A percentile compares a stretch with the other conserved stretches of the same genome.
These are phyloP conservation scores for Alloascoidea hylecoeti DNA, from an alignment of 805 yeast species.

Conservation along the genomic window DNA sequence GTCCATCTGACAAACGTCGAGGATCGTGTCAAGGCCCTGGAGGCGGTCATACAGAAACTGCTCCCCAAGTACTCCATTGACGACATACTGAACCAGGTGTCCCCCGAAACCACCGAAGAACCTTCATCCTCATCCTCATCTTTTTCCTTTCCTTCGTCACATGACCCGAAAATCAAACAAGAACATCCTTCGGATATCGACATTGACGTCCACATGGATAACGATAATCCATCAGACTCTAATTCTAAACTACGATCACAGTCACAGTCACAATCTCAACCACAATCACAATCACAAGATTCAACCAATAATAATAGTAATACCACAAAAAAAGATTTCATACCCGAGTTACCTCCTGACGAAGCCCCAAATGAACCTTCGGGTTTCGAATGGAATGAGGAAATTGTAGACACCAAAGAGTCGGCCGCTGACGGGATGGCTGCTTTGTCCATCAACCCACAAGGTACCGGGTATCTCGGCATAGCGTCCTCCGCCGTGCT, in stretches of 20 bases:
- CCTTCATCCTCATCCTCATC: too few relatives aligned
- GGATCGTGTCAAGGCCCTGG: constrained; percentile 32
- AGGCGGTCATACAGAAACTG: constrained; percentile 25
- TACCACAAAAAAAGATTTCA: too few relatives aligned
- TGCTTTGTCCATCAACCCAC: constrained; percentile 32
- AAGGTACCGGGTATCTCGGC: constrained; percentile 53
- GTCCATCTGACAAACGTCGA: constrained; percentile 64
- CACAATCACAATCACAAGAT: constrained; percentile 1
- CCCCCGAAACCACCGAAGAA: too few relatives aligned
- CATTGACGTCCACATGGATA: too few relatives aligned
- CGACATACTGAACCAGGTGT: too few relatives aligned
- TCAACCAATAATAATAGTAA: too few relatives aligned
- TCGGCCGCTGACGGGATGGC: constrained; percentile 53
- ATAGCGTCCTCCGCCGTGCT: constrained; percentile 46
- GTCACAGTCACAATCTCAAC: constrained; percentile 1
- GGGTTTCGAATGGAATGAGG: constrained; percentile 50
- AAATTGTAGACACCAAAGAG: constrained; percentile 19
- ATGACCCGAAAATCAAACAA: too few relatives aligned
- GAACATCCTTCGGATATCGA: too few relatives aligned
- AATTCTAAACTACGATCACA: too few relatives aligned
- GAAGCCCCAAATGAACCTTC: constrained; percentile 31
- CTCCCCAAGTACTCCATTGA: constrained; percentile 31
- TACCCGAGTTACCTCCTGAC: constrained; percentile 16
- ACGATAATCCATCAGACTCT: too few relatives aligned
- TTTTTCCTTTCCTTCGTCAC: too few relatives aligned